Base-by-base conservation (phyloP, 345 rosid genomes). In the Moricandia moricandioides region DNA sequence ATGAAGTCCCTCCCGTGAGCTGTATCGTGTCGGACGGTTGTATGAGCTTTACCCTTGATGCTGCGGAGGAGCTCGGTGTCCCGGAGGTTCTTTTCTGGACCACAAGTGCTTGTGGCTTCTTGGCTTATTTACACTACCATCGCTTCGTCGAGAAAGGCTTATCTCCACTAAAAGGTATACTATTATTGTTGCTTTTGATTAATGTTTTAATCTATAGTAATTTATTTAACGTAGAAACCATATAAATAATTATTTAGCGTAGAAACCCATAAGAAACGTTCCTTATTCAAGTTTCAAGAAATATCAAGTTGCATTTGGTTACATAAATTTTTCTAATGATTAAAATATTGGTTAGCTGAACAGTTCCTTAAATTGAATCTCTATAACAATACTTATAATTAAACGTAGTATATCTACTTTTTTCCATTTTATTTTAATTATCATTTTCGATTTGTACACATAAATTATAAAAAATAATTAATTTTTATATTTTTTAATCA, bases 11-110 rank as follows among this genome's bases (percentile, higher is more conserved):
- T 59, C 66, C 74, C 14, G 74, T 70, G 18, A 70, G 57, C n/a
- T 59, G 66, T 29, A 43, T 70, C 6, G 52, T 72, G 13, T 63
- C 43, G 0, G 77, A 72, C 31, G 77, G 77, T 35, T 58, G 58
- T 47, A 58, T 70, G 74, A 70, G 74, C 65, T 70, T 65, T 47
- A 65, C 70, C 24, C 70, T 65, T 65, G 70, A 45, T 14, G 70
- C 57, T 47, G 70, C 70, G 8, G 39, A 65, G 57, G 58, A 65
- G 39, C 57, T 65, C 5, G 58, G 57, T 27, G 58, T 65, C 39
- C 70, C 70, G 9, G 58, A 65, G 57, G 70, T 65, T 45, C 24
- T 65, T 8, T 65, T 65, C 10, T 65, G 70, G 58, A 65, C 70
- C 8, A 8, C 57, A 5, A 65, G 70, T 47, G 70, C 70, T 8